Evolutionary conservation across 2,329 filamentous ascomycete genomes (phyloP).

Genomic region (Aureobasidium sp.): DNA sequence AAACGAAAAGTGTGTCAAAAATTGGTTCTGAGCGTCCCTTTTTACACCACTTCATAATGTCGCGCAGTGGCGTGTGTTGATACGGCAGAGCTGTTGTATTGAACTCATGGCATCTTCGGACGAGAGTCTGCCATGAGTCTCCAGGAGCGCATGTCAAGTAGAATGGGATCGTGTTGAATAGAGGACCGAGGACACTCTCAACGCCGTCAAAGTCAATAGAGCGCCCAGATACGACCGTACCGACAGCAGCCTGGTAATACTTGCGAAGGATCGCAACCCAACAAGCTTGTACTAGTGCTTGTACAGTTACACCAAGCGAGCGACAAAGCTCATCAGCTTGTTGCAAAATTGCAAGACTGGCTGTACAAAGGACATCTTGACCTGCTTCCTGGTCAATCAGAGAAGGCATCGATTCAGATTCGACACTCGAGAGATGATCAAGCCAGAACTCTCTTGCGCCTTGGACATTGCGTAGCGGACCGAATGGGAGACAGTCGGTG

Average conservation of each 20-base stretch:
- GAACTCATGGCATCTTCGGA: constrained; percentile 62
- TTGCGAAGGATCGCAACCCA: constrained; percentile 50
- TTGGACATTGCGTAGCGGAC: constrained; percentile 53
- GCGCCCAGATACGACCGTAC: constrained; percentile 73
- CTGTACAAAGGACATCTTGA: constrained; percentile 22
- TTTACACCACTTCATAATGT: constrained; percentile 73
- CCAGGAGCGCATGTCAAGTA: constrained; percentile 40
- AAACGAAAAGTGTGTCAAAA: constrained; percentile 79
- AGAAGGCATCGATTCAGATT: constrained; percentile 27
- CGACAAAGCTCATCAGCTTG: constrained; percentile 43
- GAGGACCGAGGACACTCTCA: constrained; percentile 65
- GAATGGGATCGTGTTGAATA: constrained; percentile 87
- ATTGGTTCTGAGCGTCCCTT: constrained; percentile 49
- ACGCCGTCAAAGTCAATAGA: constrained; percentile 60
- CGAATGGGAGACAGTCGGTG: constrained; percentile 58
- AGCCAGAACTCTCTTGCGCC: constrained; percentile 62
- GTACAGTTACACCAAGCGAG: constrained; percentile 64
- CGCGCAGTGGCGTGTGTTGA: constrained; percentile 71
- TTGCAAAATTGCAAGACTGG: constrained; percentile 43
- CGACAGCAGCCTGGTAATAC: constrained; percentile 49
- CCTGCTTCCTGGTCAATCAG: constrained; percentile 21
- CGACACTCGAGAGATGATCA: constrained; percentile 42
- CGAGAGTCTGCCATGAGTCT: constrained; percentile 53
- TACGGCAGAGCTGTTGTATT: constrained; percentile 62
- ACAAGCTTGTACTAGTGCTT: constrained; percentile 72